These are phyloP conservation scores for Auxenochlorella pyrenoidosa DNA, from an alignment of 139 green algal genomes.

Conservation along the genomic window DNA sequence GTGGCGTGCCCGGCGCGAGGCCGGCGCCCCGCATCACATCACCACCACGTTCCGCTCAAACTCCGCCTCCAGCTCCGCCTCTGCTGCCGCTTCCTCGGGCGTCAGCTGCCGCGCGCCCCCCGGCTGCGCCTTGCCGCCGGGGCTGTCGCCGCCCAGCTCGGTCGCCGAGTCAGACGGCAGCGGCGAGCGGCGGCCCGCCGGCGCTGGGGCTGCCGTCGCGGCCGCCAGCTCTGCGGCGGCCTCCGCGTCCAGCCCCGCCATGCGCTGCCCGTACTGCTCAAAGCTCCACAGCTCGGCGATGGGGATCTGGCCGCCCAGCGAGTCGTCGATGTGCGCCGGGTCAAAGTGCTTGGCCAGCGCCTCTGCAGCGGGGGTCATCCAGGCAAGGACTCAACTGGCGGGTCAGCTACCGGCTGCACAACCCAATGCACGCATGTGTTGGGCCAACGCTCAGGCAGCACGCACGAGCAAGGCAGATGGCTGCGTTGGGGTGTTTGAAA, in stretches of 20 bases:
- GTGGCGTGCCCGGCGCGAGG: too few relatives aligned
- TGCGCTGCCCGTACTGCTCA: conserved; percentile 37
- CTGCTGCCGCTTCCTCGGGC: not conserved
- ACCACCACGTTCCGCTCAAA: conserved; percentile 5
- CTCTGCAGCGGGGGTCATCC: not conserved
- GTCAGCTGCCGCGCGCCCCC: too few relatives aligned
- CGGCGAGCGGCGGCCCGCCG: not conserved
- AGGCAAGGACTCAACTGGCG: too few relatives aligned
- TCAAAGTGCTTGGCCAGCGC: conserved; percentile 46
- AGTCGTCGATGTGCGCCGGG: conserved; percentile 35
- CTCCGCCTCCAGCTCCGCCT: not conserved
- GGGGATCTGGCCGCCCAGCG: conserved; percentile 35
- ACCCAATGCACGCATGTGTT: too few relatives aligned
- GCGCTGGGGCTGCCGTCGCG: not conserved
- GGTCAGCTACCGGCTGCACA: too few relatives aligned
- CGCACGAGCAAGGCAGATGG: too few relatives aligned
- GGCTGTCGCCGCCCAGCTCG: not conserved
- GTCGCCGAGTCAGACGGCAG: not conserved
- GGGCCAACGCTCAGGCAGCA: too few relatives aligned
- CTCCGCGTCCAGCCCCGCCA: conserved; percentile 25
- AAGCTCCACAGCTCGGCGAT: conserved; percentile 27
- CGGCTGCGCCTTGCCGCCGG: not conserved
- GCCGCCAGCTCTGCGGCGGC: not conserved
- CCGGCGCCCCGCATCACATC: not conserved
- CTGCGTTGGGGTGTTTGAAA: too few relatives aligned